Evolutionary conservation across 2,329 filamentous ascomycete genomes (phyloP), one percentile per base, ranked within the genome.

Genomic region (Rhinocladiella similis): DNA sequence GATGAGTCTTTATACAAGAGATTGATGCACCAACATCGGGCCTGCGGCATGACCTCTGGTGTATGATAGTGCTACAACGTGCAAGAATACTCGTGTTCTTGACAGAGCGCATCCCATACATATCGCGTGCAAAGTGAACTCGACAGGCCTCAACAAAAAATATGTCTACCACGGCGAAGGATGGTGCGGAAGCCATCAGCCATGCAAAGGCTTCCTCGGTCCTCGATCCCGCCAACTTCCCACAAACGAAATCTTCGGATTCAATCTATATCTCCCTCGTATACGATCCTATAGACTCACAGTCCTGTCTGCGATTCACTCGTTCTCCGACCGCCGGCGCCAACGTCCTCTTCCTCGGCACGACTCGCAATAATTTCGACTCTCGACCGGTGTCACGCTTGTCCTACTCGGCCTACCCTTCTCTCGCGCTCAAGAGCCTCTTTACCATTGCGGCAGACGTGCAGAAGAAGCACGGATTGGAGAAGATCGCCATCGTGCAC

Each of bases 401-500:
- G n/a, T 74, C 73, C 52, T 78, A 78, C 57, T 74, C 72, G 1
- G 66, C 70, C 13, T 78, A 77, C 61, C 71, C 74, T 12, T 69
- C 70, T 0, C 68, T 78, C 0, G 70, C 73, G 2, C 63, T 77
- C 20, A 75, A 74, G 47, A 75, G 74, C 2, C 66, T 78, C 3
- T 57, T 63, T 1, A 53, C 57, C 13, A 77, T 66, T 47, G 74
- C 75, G 9, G 65, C 66, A 47, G 67, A 77, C 3, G 73, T 92
- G 3, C 72, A 74, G 14, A 67, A 73, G 10, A 85, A 84, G 63
- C 85, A 96, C 70, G 74, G 72, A 1, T 81, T 96, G 16, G 82
- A 83, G 36, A 88, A 84, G 6, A 85, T 97, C 56, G 85, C 88
- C 48, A 89, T 97, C 71, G 80, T 89, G 13, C 94, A 97, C 74